phyloP scores from a whole-genome alignment of 768 basidiomycete species.

The Coprinopsis sp. region DNA sequence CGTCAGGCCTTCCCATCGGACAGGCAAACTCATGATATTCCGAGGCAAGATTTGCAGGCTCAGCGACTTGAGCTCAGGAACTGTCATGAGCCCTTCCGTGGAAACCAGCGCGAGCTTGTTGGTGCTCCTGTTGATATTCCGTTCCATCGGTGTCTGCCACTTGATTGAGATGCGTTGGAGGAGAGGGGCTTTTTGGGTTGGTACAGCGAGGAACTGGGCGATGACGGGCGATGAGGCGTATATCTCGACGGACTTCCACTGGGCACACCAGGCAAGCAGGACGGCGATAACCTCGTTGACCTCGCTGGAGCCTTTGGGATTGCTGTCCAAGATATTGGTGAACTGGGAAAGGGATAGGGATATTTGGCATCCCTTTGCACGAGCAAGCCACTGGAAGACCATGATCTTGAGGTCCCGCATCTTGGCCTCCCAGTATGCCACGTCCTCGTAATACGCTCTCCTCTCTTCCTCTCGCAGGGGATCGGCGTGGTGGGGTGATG shows the following conservation, averaged over 20 bases:
- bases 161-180: conserved; percentile 5
- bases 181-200: background rate
- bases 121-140: background rate
- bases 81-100: background rate
- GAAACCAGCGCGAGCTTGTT: background rate
- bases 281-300: background rate
- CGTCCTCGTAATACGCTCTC: background rate
- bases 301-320: background rate
- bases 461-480: background rate
- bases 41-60: conserved; percentile 6
- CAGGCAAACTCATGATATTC: conserved; percentile 1
- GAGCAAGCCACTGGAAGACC: background rate
- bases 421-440: conserved; percentile 1
- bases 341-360: conserved; percentile 4
- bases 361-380: conserved; percentile 2
- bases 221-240: conserved; percentile 2
- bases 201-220: background rate
- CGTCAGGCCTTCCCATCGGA: conserved; percentile 5
- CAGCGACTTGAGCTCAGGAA: conserved; percentile 4
- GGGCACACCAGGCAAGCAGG: background rate
- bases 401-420: background rate
- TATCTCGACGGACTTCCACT: conserved; percentile 6
- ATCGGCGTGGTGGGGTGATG: background rate
- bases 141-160: background rate
- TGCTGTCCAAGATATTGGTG: conserved; percentile 2